Percentiles rank a stretch among this genome's conserved stretches.
Evolutionary conservation across 2,329 filamentous ascomycete species (phyloP).

Genomic region (Escovopsis sp.): DNA sequence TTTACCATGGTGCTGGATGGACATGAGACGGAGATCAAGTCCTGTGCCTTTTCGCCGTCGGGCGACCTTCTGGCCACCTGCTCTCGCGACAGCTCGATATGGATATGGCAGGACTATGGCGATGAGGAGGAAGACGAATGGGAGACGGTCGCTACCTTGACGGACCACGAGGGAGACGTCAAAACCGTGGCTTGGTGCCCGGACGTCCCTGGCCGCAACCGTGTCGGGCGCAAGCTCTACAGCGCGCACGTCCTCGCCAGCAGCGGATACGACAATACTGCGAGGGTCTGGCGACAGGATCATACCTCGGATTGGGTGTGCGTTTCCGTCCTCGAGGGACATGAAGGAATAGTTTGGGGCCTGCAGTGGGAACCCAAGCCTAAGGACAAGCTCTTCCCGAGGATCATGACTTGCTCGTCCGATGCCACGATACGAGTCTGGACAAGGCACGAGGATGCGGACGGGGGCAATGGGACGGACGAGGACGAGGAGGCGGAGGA

Average conservation of each 20-base stretch:
- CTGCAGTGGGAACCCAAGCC: slow-evolving; percentile 52
- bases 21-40: slow-evolving; percentile 87
- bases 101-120: slow-evolving; percentile 94
- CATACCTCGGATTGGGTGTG: slow-evolving; percentile 84
- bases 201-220: slow-evolving; percentile 36
- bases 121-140: slow-evolving; percentile 73
- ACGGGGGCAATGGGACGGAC: too few relatives aligned
- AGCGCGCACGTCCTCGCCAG: slow-evolving; percentile 65
- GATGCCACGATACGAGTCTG: slow-evolving; percentile 71
- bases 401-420: slow-evolving; percentile 73
- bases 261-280: slow-evolving; percentile 87
- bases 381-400: slow-evolving; percentile 30
- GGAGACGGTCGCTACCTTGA: slow-evolving; percentile 88
- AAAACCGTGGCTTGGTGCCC: slow-evolving; percentile 92
- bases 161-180: slow-evolving; percentile 89
- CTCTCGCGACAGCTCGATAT: slow-evolving; percentile 83
- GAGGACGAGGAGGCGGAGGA: slow-evolving; percentile 27
- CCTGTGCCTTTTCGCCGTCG: slow-evolving; percentile 57
- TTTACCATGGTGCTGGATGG: slow-evolving; percentile 87
- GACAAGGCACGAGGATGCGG: slow-evolving; percentile 43
- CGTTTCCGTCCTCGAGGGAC: slow-evolving; percentile 65
- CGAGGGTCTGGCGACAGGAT: slow-evolving; percentile 81
- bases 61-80: slow-evolving; percentile 79
- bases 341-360: slow-evolving; percentile 80
- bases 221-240: slow-evolving; percentile 27